These are phyloP conservation scores for Argentina anserina DNA, from an alignment of 306 rosid species.

Conservation along the genomic window DNA sequence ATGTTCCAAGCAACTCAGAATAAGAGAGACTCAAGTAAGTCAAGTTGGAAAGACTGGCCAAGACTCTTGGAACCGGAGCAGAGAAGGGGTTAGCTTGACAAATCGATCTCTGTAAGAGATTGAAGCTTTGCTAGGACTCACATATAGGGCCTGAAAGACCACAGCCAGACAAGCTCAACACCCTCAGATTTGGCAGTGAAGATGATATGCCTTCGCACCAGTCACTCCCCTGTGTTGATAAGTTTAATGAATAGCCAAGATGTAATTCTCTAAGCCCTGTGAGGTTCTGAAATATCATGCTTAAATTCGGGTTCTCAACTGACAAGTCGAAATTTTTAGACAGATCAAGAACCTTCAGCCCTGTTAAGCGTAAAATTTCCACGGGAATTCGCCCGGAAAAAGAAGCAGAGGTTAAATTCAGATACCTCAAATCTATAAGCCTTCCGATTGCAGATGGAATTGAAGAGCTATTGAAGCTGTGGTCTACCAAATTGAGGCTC, in stretches of 20 bases:
- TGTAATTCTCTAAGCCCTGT: not conserved
- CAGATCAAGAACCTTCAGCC: not conserved
- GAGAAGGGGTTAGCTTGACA: not conserved
- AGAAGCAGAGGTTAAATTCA: not conserved
- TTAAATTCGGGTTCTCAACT: not conserved
- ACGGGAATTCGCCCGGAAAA: not conserved
- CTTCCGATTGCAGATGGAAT: conserved; percentile 23
- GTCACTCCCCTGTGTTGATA: not conserved
- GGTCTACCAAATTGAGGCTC: not conserved
- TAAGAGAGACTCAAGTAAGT: not conserved
- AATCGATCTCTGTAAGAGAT: not conserved
- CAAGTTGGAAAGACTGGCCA: conserved; percentile 17
- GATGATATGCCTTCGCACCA: not conserved
- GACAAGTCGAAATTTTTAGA: not conserved
- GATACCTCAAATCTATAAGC: conserved; percentile 11
- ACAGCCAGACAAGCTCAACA: not conserved
- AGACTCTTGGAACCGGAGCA: conserved; percentile 4
- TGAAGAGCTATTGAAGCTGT: not conserved
- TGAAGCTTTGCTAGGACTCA: not conserved
- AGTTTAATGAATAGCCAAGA: not conserved
- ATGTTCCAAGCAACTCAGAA: not conserved
- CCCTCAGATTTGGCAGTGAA: not conserved
- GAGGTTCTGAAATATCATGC: not conserved
- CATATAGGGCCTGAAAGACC: not conserved
- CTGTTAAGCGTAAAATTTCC: not conserved